Conservation (phyloP, 371 early-diverging fungal species). For the Spiromyces aspiralis region DNA sequence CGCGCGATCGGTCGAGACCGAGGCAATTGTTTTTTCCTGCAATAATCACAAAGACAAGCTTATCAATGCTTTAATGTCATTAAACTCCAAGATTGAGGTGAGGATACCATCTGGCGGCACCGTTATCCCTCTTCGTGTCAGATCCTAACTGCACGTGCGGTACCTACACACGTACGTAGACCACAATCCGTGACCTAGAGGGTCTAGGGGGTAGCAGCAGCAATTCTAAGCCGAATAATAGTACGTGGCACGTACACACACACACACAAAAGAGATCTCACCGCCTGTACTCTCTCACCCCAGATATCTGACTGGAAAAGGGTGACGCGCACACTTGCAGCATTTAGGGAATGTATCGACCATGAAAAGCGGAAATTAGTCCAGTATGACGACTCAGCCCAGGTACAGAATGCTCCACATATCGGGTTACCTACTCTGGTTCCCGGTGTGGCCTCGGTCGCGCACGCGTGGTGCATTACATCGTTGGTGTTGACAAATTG, state of each 20-base stretch:
- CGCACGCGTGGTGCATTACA: not conserved
- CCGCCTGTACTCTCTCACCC: not conserved
- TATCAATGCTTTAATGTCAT: not conserved
- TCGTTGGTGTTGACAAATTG: not conserved
- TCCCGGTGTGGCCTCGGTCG: not conserved
- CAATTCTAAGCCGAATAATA: not conserved
- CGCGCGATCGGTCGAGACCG: not conserved
- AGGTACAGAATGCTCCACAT: not conserved
- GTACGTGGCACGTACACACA: not conserved
- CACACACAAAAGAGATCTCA: not conserved
- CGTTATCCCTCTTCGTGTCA: not conserved
- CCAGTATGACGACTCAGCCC: not conserved
- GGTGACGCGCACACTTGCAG: too few species aligned
- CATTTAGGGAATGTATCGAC: not conserved
- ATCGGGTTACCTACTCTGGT: too few species aligned
- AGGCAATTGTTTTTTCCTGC: not conserved
- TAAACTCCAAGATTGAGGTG: not conserved
- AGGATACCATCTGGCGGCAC: not conserved
- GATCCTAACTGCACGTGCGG: not conserved
- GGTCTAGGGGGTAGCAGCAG: not conserved
- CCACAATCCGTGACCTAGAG: not conserved
- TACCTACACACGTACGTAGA: not conserved
- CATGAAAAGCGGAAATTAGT: not conserved
- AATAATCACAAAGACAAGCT: not conserved
- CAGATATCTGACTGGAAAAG: not conserved